phyloP scores from a whole-genome alignment of 2,329 filamentous ascomycete species.

The Colletotrichum siamense region DNA sequence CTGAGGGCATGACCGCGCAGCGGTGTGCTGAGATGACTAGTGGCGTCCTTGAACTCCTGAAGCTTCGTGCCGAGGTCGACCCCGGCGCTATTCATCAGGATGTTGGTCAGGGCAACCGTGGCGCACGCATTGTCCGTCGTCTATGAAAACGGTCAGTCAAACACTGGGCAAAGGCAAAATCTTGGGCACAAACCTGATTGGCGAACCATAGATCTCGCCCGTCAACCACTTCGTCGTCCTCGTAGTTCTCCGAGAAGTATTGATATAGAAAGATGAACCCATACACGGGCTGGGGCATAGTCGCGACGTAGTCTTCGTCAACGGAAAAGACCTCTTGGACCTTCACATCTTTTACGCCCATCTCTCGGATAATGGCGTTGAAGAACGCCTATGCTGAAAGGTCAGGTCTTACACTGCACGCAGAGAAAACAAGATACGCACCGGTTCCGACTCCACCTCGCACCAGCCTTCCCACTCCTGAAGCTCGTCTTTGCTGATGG shows the following conservation, averaged over 20 bases:
- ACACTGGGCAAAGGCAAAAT: not conserved
- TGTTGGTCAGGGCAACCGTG: conserved; percentile 91
- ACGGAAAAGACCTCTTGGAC: conserved; percentile 79
- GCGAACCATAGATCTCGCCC: conserved; percentile 84
- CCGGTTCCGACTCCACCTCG: conserved; percentile 90
- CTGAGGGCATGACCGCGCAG: conserved; percentile 79
- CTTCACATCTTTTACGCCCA: conserved; percentile 76
- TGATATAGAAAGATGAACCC: conserved; percentile 91
- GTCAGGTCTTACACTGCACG: not conserved
- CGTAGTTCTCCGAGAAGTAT: conserved; percentile 63
- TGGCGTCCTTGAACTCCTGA: conserved; percentile 74
- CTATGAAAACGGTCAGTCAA: conserved; percentile 42
- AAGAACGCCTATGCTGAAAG: conserved; percentile 70
- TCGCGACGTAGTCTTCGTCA: conserved; percentile 68
- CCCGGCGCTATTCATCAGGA: conserved; percentile 80
- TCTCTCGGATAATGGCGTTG: conserved; percentile 80
- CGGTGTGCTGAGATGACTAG: conserved; percentile 70
- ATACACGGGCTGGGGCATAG: conserved; percentile 76
- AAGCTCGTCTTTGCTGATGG: conserved; percentile 57
- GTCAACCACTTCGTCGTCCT: conserved; percentile 52
- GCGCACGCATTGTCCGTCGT: conserved; percentile 87
- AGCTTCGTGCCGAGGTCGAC: conserved; percentile 75
- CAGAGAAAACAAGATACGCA: conserved; percentile 43
- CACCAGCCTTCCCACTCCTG: conserved; percentile 75
- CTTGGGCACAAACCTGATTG: conserved; percentile 70